Conservation (phyloP, 1,139 yeast species). For the Pichia cactophila region DNA sequence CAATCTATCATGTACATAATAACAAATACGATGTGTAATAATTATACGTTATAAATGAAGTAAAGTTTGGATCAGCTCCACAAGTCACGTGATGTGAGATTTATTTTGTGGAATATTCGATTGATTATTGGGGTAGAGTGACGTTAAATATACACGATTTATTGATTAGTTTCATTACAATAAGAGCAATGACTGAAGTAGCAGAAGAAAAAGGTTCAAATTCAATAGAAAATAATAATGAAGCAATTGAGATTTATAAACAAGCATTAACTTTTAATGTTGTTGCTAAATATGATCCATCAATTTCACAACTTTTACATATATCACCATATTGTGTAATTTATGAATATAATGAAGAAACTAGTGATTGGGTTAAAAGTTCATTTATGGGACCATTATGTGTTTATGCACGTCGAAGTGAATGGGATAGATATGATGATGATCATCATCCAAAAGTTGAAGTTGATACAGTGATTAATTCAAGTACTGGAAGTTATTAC, state of each 20-base stretch:
- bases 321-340: conserved; percentile 76
- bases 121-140: too few species aligned
- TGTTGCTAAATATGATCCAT: conserved; percentile 75
- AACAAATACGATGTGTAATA: neutral
- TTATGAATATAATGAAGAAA: conserved; percentile 57
- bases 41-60: neutral
- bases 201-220: neutral
- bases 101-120: too few species aligned
- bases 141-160: too few species aligned
- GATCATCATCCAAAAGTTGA: conserved; percentile 9
- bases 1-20: neutral
- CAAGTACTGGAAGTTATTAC: conserved; percentile 34
- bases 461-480: conserved; percentile 11
- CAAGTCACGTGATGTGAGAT: too few species aligned
- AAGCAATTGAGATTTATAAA: conserved; percentile 47
- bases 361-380: conserved; percentile 72
- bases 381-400: conserved; percentile 80
- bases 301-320: conserved; percentile 63
- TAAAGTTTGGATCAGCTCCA: too few species aligned
- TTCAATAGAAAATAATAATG: conserved; percentile 2
- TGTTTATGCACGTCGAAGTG: conserved; percentile 43
- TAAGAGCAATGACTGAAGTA: neutral
- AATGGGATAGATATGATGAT: conserved; percentile 14
- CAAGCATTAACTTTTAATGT: conserved; percentile 75
- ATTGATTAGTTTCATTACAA: too few species aligned